A percentile compares a stretch with the other conserved stretches of the same genome.
Conservation (phyloP, 129 eudicot species). For the Artemisia annua region DNA sequence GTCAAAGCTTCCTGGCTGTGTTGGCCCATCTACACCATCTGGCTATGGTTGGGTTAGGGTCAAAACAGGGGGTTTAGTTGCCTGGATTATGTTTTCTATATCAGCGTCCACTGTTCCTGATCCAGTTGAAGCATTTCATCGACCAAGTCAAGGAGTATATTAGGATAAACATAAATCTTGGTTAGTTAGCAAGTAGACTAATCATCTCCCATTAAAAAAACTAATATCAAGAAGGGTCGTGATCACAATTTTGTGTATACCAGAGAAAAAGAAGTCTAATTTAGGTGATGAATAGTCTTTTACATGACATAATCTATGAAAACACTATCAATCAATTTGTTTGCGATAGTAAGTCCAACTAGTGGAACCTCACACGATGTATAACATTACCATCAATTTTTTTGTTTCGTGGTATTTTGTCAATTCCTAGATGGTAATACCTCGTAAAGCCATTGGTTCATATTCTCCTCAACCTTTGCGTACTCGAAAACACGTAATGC, state of each 20-base stretch:
- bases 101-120: neutral
- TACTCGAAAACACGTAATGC: neutral
- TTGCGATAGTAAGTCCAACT: neutral
- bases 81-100: conserved; percentile 2
- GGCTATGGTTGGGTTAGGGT: neutral
- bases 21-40: conserved; percentile 4
- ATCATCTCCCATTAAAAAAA: conserved; percentile 8
- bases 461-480: neutral
- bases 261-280: neutral
- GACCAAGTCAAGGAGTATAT: neutral
- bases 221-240: conserved; percentile 1
- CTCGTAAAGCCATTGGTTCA: conserved; percentile 4
- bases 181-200: neutral
- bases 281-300: conserved; percentile 21
- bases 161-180: neutral
- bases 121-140: neutral
- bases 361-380: conserved; percentile 23
- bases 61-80: neutral
- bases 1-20: neutral
- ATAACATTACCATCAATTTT: neutral
- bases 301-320: conserved; percentile 12
- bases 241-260: conserved; percentile 11
- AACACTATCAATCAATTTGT: conserved; percentile 13
- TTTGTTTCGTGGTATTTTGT: conserved; percentile 2
- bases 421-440: conserved; percentile 4